phyloP scores from a whole-genome alignment of 2,329 filamentous ascomycete genomes.

The Hirsutella thompsonii region DNA sequence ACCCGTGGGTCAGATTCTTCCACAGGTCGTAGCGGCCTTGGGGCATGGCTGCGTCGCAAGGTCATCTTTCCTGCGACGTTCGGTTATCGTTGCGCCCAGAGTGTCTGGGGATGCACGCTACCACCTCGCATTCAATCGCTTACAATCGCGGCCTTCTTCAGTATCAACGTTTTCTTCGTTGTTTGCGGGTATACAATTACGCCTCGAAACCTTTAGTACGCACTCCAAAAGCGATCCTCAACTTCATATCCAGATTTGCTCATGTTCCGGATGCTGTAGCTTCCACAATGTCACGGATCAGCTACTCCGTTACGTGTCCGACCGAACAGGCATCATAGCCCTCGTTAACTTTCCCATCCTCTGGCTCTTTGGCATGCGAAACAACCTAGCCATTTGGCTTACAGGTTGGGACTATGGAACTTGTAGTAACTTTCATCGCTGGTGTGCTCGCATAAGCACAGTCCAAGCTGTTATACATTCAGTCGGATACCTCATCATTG shows the following conservation, averaged over 20 bases:
- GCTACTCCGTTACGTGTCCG: constrained; percentile 41
- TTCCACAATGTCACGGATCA: constrained; percentile 17
- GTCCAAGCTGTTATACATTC: constrained; percentile 51
- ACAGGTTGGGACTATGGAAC: constrained; percentile 58
- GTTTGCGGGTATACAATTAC: constrained; percentile 24
- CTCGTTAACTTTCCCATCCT: constrained; percentile 51
- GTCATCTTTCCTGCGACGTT: constrained; percentile 28
- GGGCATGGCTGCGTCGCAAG: constrained; percentile 18
- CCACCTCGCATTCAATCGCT: constrained; percentile 29
- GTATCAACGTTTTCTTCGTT: constrained; percentile 24
- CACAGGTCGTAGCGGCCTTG: neutral
- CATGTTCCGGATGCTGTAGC: no score
- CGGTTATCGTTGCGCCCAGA: constrained; percentile 27
- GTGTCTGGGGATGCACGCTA: constrained; percentile 30
- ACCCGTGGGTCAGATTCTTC: neutral
- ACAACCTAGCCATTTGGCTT: constrained; percentile 52
- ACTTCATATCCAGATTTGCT: no score
- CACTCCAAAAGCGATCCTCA: neutral
- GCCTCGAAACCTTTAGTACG: constrained; percentile 26
- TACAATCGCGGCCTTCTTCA: constrained; percentile 22
- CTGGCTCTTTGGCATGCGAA: constrained; percentile 55
- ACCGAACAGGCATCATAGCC: constrained; percentile 50
- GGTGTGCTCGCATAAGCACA: constrained; percentile 49
- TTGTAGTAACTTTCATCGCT: constrained; percentile 56
- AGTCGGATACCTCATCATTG: constrained; percentile 39